phyloP scores from a whole-genome alignment of 2,329 filamentous ascomycete genomes.

The Colletotrichum liriopes region DNA sequence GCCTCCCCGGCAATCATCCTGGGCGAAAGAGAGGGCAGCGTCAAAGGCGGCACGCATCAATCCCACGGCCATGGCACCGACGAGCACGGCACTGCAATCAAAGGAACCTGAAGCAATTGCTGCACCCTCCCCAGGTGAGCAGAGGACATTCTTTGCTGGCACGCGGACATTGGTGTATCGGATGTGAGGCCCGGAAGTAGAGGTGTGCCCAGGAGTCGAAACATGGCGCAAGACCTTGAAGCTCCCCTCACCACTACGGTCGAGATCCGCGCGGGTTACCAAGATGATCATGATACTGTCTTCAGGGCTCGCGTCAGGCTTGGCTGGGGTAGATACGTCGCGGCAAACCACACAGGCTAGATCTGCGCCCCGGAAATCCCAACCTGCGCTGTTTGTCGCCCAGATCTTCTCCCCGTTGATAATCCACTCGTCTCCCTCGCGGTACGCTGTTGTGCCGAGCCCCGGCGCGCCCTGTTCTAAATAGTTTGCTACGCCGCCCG shows the following conservation, averaged over 20 bases:
- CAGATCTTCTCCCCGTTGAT: constrained; percentile 71
- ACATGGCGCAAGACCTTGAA: constrained; percentile 64
- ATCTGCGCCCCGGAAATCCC: constrained; percentile 67
- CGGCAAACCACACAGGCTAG: constrained; percentile 68
- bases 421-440: constrained; percentile 66
- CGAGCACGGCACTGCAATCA: constrained; percentile 61
- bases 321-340: constrained; percentile 47
- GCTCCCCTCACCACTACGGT: constrained; percentile 57
- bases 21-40: constrained; percentile 65
- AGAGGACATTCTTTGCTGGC: constrained; percentile 63
- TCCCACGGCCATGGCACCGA: constrained; percentile 69
- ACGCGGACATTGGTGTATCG: constrained; percentile 64
- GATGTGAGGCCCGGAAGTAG: constrained; percentile 65
- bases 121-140: constrained; percentile 54
- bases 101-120: constrained; percentile 61
- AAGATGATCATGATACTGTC: constrained; percentile 63
- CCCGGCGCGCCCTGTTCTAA: constrained; percentile 65
- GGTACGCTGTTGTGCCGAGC: constrained; percentile 63
- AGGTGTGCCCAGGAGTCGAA: constrained; percentile 62
- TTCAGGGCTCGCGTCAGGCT: constrained; percentile 45
- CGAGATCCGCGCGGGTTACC: constrained; percentile 64
- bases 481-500: constrained; percentile 67
- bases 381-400: constrained; percentile 69
- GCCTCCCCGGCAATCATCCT: constrained; percentile 61
- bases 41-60: constrained; percentile 70